These are phyloP conservation scores for Colletotrichum australisinense DNA, from an alignment of 2,329 filamentous ascomycete genomes.

Conservation along the genomic window DNA sequence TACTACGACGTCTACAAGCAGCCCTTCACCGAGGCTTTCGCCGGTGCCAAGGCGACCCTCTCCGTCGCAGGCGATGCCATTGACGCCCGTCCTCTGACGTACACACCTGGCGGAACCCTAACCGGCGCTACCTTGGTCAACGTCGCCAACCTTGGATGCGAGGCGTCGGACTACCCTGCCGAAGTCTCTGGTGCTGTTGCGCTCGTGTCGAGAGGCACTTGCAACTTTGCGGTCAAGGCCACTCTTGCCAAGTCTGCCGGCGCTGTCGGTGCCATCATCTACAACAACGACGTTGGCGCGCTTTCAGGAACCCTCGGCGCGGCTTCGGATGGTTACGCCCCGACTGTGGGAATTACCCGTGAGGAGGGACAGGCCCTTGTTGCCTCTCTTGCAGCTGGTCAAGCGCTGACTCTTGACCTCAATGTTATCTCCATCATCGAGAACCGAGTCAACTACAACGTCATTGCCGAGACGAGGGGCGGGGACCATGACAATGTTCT, in stretches of 20 bases:
- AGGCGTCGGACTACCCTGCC: conserved; percentile 62
- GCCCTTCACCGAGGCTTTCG: conserved; percentile 54
- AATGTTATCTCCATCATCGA: conserved; percentile 61
- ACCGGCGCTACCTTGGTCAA: conserved; percentile 53
- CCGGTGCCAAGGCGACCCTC: conserved; percentile 45
- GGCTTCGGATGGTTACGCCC: conserved; percentile 57
- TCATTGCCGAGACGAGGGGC: conserved; percentile 60
- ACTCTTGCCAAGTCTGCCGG: conserved; percentile 66
- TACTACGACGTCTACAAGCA: conserved; percentile 59
- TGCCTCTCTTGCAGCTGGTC: conserved; percentile 44
- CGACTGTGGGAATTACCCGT: conserved; percentile 64
- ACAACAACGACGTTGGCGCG: conserved; percentile 69
- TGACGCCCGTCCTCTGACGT: conserved; percentile 51
- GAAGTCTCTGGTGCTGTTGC: conserved; percentile 66
- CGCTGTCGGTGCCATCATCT: conserved; percentile 67
- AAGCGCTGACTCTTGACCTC: conserved; percentile 46
- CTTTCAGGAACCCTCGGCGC: conserved; percentile 66
- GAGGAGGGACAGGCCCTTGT: conserved; percentile 53
- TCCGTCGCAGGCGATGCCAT: conserved; percentile 43
- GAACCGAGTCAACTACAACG: conserved; percentile 60
- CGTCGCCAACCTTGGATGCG: conserved; percentile 66
- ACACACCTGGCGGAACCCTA: conserved; percentile 61
- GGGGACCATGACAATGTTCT: conserved; percentile 62
- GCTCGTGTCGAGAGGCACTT: conserved; percentile 69
- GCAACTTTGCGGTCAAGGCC: conserved; percentile 69